Percentiles rank a stretch among this genome's conserved stretches.
Conservation (phyloP, 164 flowering plant genomes). For the Paratinospora sagittata region DNA sequence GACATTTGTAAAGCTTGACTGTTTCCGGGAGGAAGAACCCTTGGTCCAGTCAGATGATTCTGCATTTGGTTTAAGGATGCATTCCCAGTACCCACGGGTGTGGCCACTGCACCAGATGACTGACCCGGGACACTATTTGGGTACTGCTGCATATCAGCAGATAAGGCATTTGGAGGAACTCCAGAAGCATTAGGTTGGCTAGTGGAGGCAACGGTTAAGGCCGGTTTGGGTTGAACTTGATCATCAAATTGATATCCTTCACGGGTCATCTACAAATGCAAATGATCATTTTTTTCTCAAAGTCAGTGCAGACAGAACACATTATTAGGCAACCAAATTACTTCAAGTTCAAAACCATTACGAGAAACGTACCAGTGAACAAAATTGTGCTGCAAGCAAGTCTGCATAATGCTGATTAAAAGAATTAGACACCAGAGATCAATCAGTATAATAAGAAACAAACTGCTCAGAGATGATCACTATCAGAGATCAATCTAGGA, state of each 20-base stretch:
- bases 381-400: slow-evolving; percentile 63
- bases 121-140: slow-evolving; percentile 49
- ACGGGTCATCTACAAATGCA: slow-evolving; percentile 54
- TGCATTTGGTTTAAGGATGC: slow-evolving; percentile 38
- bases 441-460: slow-evolving; percentile 8
- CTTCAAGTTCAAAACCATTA: not conserved
- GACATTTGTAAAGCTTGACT: slow-evolving; percentile 60
- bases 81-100: slow-evolving; percentile 31
- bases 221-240: slow-evolving; percentile 50
- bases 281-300: not conserved
- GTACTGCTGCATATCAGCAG: slow-evolving; percentile 51
- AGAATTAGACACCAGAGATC: slow-evolving; percentile 14
- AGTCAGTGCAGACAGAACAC: not conserved
- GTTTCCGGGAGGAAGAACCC: slow-evolving; percentile 65
- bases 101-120: slow-evolving; percentile 32
- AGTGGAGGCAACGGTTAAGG: slow-evolving; percentile 23
- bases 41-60: slow-evolving; percentile 33
- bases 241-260: slow-evolving; percentile 63
- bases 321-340: not conserved
- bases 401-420: slow-evolving; percentile 72
- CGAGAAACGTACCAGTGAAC: slow-evolving; percentile 52
- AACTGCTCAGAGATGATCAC: not conserved
- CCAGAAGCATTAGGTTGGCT: slow-evolving; percentile 39
- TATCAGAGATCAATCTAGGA: too few species aligned
- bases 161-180: slow-evolving; percentile 25